Conservation (phyloP, 2,329 filamentous ascomycete genomes). For the Hypoxylon rubiginosum region DNA sequence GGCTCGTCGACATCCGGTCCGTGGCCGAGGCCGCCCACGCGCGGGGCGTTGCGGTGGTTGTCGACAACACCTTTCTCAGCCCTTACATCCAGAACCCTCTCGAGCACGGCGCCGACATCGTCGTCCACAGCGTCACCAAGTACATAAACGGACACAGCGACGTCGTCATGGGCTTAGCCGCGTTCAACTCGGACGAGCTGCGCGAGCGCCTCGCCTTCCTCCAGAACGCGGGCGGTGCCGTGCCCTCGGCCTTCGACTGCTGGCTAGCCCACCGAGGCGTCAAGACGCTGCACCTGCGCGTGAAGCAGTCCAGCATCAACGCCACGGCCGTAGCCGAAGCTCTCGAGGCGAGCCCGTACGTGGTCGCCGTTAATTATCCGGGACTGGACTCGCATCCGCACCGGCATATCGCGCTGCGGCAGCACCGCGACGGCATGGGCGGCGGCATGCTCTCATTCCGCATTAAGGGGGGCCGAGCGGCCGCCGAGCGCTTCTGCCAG, state of each 20-base stretch:
- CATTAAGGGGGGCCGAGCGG: slow-evolving; percentile 85
- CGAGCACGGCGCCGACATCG: slow-evolving; percentile 94
- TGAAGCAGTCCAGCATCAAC: slow-evolving; percentile 85
- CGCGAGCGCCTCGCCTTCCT: slow-evolving; percentile 86
- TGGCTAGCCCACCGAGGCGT: slow-evolving; percentile 98
- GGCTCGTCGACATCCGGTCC: slow-evolving; percentile 91
- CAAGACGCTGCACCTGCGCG: slow-evolving; percentile 95
- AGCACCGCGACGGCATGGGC: slow-evolving; percentile 94
- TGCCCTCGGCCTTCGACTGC: slow-evolving; percentile 94
- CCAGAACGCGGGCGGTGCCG: slow-evolving; percentile 96
- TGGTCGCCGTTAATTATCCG: slow-evolving; percentile 95
- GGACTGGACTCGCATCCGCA: slow-evolving; percentile 90
- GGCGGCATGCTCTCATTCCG: slow-evolving; percentile 99
- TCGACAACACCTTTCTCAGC: slow-evolving; percentile 98
- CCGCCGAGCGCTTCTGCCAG: slow-evolving; percentile 94
- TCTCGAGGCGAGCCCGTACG: slow-evolving; percentile 83
- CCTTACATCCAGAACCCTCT: slow-evolving; percentile 98
- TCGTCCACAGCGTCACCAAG: slow-evolving; percentile 97
- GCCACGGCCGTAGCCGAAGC: slow-evolving; percentile 81
- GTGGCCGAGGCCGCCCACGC: slow-evolving; percentile 86
- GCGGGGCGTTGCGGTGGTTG: slow-evolving; percentile 93
- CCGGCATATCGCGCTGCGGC: slow-evolving; percentile 84
- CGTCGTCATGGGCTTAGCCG: slow-evolving; percentile 96
- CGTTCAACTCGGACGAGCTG: slow-evolving; percentile 89
- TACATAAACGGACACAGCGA: slow-evolving; percentile 99